Evolutionary conservation across 1,284 basidiomycete genomes (phyloP), one percentile per base, ranked within the genome.

Genomic region (Vanrija sp.): DNA sequence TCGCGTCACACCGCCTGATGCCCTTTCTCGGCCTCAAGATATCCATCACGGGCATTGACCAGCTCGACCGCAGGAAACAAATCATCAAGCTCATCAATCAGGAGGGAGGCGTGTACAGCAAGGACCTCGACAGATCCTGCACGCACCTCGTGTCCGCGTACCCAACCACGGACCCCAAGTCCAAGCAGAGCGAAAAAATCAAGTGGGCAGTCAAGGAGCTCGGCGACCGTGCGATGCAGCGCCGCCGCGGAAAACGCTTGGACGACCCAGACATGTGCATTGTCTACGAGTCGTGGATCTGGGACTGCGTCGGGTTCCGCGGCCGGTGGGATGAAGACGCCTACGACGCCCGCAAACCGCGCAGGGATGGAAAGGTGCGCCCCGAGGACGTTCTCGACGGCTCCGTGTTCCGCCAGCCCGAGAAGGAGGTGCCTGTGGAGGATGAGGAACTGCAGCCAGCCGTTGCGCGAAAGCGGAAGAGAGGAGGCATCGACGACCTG

Each of bases 251-350:
- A 1, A 62, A 64, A 38, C 63, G 58, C 26, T 47, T 58, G 15
- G 62, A 65, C 1, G 61, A 51, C 25, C 66, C 69, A 12, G 65
- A 68, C 49, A 72, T 73, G 38, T 60, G 61, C 46, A 68, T 75
- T 49, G 65, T 73, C 4, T 74, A 75, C 56, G 72, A 75, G 48
- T 43, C 40, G 49, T 77, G 75, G 75, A 62, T 77, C n/a, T 76
- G 74, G 74, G 75, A 77, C 64, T 76, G 75, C 46, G 64, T 74
- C 9, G 68, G 59, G 12, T 76, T 66, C 49, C 52, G 56, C 12
- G 75, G 74, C 6, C 64, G 73, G 38, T 75, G 67, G 62, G 69
- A 64, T 55, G 74, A 75, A 57, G 71, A 72, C 26, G 52, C 48
- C 16, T 77, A 75, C 55, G 71, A 73, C 63, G 71, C 71, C 21